Base-by-base conservation (phyloP, 257 asterid genomes). In the Asclepias syriaca region DNA sequence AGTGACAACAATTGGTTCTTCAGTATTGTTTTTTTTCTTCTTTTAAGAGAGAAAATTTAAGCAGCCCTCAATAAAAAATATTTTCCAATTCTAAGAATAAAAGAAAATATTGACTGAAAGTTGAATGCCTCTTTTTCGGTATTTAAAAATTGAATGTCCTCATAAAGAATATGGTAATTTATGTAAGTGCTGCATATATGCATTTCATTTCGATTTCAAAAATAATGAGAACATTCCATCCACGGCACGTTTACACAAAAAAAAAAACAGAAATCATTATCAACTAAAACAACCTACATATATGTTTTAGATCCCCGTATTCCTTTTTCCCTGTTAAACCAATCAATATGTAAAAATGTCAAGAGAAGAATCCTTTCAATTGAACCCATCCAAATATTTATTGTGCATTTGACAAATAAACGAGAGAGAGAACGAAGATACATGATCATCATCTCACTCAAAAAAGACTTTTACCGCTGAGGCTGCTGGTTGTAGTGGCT, bases 401-500 rank as follows among this genome's bases (percentile, higher is more conserved):
- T 73, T 56, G 72, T 61, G 72, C 75, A 45, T 72, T 54, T 32
- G 65, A 65, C 63, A 15, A 71, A 60, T 32, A 68, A 69, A 77
- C 75, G 50, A 40, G 74, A 34, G 37, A 34, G 39, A 29, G 34
- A 29, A 29, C 34, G 3, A 65, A 63, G 60, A 51, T 71, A 68
- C 72, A 76, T 32, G 54, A 50, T 75, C 24, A 56, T 12, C 21
- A 37, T 4, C 22, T 4, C 22, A 40, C 70, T 15, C 50, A 69
- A 65, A 29, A 19, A 27, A 67, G 65, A 61, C 34, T 34, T 78
- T 87, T 81, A 90, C 87, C 98, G 85, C 64, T 79, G 77, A 7
- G 95, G 99, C 77, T 95, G 99, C 83, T 95, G 97, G 75, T 95
- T 92, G 85, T 92, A 92, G 77, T 95, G 98, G 77, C 80, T 95